A percentile compares a stretch with the other conserved stretches of the same genome.
These are phyloP conservation scores for Aspergillus panamensis DNA, from an alignment of 495 filamentous ascomycete genomes.

Conservation along the genomic window DNA sequence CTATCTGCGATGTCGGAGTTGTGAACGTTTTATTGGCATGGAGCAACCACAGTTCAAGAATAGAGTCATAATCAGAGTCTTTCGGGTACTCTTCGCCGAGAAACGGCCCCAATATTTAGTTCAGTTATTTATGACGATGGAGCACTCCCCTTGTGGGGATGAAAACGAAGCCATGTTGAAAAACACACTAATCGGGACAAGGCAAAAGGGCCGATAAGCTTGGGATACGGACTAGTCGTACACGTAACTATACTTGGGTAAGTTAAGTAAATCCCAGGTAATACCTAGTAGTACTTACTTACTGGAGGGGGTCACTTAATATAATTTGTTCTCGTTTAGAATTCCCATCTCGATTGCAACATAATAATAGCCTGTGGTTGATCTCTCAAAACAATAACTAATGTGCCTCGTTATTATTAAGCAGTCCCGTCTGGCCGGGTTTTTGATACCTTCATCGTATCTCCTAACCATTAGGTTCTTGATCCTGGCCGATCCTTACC, in stretches of 20 bases:
- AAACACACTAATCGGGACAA: slow-evolving; percentile 9
- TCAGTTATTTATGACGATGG: slow-evolving; percentile 9
- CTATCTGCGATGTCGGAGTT: slow-evolving; percentile 9
- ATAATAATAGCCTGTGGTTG: not conserved
- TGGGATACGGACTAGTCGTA: slow-evolving; percentile 5
- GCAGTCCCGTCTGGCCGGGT: not conserved
- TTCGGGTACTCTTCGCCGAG: slow-evolving; percentile 21
- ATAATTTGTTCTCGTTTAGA: slow-evolving; percentile 10
- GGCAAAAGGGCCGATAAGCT: slow-evolving; percentile 15
- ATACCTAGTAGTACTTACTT: too few species aligned
- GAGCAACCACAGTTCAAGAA: slow-evolving; percentile 14
- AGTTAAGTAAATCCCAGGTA: not conserved
- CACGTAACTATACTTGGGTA: slow-evolving; percentile 5
- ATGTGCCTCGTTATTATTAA: not conserved
- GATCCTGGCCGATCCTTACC: slow-evolving; percentile 27
- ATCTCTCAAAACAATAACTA: not conserved
- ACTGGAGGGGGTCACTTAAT: slow-evolving; percentile 4
- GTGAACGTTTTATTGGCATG: slow-evolving; percentile 1
- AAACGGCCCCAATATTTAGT: slow-evolving; percentile 22
- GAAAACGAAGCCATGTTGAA: slow-evolving; percentile 1
- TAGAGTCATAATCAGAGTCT: slow-evolving; percentile 6
- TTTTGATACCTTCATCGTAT: not conserved
- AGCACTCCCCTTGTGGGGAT: slow-evolving; percentile 17
- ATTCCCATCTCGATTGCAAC: not conserved
- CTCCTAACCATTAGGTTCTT: slow-evolving; percentile 16